Conservation (phyloP, 257 asterid genomes). For the Primulina tabacum region DNA sequence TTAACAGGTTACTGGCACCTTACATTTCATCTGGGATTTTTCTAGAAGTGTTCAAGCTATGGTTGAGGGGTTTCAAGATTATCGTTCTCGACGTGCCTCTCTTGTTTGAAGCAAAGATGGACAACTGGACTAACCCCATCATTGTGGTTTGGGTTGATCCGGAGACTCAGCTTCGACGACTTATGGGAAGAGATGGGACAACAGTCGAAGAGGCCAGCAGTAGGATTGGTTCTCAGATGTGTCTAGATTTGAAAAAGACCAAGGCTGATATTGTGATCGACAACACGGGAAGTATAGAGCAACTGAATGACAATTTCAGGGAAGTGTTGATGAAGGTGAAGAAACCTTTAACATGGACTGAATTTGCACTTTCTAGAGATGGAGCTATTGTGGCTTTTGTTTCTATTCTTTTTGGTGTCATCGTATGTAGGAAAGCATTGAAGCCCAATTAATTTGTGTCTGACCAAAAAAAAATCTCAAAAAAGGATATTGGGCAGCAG, state of each 20-base stretch:
- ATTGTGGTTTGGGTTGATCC: slow-evolving; percentile 89
- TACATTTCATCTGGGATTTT: slow-evolving; percentile 71
- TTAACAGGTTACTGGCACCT: slow-evolving; percentile 52
- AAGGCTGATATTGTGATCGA: slow-evolving; percentile 71
- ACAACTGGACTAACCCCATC: slow-evolving; percentile 78
- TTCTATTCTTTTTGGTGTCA: slow-evolving; percentile 53
- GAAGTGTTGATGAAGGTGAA: slow-evolving; percentile 50
- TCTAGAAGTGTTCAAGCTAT: slow-evolving; percentile 65
- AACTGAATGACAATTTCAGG: slow-evolving; percentile 51
- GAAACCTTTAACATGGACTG: slow-evolving; percentile 79
- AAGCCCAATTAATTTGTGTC: neutral
- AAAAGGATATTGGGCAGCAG: too few species aligned
- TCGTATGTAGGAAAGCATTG: slow-evolving; percentile 43
- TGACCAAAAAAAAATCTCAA: too few species aligned
- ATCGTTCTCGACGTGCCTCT: slow-evolving; percentile 92
- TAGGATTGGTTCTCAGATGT: slow-evolving; percentile 82
- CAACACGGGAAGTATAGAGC: slow-evolving; percentile 68
- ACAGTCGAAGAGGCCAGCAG: slow-evolving; percentile 66
- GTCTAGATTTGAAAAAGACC: slow-evolving; percentile 70
- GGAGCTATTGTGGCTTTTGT: slow-evolving; percentile 54
- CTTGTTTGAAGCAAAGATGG: slow-evolving; percentile 86
- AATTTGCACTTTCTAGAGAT: slow-evolving; percentile 70
- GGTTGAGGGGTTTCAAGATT: slow-evolving; percentile 66
- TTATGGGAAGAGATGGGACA: slow-evolving; percentile 71
- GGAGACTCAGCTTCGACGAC: slow-evolving; percentile 77